These are phyloP conservation scores for Heliamphora exappendiculata DNA, from an alignment of 148 eudicot genomes.

Conservation along the genomic window DNA sequence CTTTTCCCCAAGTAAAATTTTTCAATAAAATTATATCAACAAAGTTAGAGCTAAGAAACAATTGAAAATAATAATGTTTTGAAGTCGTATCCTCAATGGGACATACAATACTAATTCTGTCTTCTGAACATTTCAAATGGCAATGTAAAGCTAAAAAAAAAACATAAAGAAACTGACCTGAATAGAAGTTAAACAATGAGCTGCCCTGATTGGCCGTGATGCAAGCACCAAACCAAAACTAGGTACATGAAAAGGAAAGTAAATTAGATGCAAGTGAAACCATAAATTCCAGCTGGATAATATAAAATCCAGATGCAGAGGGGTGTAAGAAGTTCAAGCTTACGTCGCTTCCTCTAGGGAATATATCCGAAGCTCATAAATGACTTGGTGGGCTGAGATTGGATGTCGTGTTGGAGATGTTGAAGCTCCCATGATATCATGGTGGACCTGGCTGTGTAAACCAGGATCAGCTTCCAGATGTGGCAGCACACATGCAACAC, in stretches of 20 bases:
- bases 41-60: neutral
- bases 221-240: conserved; percentile 90
- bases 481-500: conserved; percentile 92
- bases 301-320: neutral
- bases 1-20: neutral
- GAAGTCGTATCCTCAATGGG: neutral
- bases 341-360: conserved; percentile 96
- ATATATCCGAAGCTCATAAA: conserved; percentile 95
- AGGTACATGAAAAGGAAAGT: conserved; percentile 9
- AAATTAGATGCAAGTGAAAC: neutral
- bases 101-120: neutral
- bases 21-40: neutral
- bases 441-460: conserved; percentile 46
- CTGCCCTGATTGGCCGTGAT: conserved; percentile 95
- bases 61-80: neutral
- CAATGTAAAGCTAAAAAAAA: neutral
- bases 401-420: conserved; percentile 98
- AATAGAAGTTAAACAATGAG: conserved; percentile 97
- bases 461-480: conserved; percentile 65
- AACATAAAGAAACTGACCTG: conserved; percentile 50
- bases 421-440: conserved; percentile 48
- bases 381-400: conserved; percentile 77
- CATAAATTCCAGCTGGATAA: neutral
- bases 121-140: neutral
- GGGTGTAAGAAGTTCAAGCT: conserved; percentile 13